Evolutionary conservation across 163 green algal species (phyloP).

Genomic region (Chlorella variabilis): DNA sequence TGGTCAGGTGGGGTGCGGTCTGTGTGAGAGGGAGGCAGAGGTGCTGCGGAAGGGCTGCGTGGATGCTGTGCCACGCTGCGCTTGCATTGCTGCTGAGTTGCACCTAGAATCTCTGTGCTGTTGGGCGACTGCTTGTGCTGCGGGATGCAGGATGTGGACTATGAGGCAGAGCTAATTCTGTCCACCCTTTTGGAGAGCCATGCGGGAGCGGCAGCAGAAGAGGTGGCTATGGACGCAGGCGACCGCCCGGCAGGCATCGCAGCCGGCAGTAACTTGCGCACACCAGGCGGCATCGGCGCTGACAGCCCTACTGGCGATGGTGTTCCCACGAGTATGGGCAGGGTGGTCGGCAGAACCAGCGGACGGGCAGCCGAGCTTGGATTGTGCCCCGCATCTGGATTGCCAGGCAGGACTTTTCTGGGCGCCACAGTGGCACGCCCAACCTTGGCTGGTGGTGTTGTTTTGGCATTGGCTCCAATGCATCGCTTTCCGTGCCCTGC

Average conservation of each 20-base stretch:
- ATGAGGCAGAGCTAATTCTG: slow-evolving; percentile 72
- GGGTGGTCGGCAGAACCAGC: neutral
- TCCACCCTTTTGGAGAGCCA: slow-evolving; percentile 72
- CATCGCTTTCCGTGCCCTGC: neutral
- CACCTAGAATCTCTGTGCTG: no score
- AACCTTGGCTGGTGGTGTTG: neutral
- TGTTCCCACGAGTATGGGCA: neutral
- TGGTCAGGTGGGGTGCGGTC: neutral
- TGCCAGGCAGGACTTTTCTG: neutral
- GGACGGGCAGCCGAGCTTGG: neutral
- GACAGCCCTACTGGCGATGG: neutral
- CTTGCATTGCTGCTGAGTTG: no score
- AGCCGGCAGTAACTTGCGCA: neutral
- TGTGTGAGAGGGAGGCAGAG: no score
- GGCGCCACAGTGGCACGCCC: slow-evolving; percentile 19
- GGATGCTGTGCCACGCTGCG: no score
- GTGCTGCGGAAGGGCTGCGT: no score
- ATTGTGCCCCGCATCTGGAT: neutral
- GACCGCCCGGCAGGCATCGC: neutral
- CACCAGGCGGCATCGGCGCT: neutral
- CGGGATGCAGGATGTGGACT: slow-evolving; percentile 63
- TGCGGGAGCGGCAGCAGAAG: neutral
- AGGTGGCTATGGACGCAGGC: neutral
- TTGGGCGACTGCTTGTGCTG: no score
- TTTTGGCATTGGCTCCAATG: no score